Percentiles rank a stretch among this genome's conserved stretches.
phyloP scores from a whole-genome alignment of 192 early-diverging fungal species.

The Allomyces arbusculus region DNA sequence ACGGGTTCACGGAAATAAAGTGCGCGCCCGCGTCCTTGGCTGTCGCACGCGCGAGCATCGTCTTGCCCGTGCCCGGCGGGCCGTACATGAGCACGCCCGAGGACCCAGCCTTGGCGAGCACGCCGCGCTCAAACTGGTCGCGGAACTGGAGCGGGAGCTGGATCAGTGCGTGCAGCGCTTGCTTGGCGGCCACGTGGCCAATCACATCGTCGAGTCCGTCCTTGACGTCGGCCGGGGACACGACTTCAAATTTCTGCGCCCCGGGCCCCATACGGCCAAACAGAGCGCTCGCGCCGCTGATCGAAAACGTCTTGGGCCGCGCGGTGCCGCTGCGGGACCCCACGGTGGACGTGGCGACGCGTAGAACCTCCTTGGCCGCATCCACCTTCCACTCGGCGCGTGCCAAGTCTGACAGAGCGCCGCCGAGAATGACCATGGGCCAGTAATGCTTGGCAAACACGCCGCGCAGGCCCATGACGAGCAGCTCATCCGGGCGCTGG shows the following conservation, averaged over 20 bases:
- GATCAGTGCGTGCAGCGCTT: neutral
- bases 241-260: neutral
- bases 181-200: neutral
- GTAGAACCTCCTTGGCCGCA: too few species aligned
- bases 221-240: neutral
- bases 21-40: conserved; percentile 60
- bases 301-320: too few species aligned
- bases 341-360: too few species aligned
- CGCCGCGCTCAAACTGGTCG: neutral
- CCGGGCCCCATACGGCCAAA: too few species aligned
- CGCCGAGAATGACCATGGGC: too few species aligned
- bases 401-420: too few species aligned
- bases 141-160: neutral
- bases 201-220: neutral
- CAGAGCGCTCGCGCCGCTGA: too few species aligned
- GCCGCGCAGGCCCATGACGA: too few species aligned
- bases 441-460: too few species aligned
- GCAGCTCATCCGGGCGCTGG: too few species aligned
- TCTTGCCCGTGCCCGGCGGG: conserved; percentile 74
- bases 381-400: too few species aligned
- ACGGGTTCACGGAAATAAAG: conserved; percentile 54
- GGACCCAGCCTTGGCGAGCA: neutral
- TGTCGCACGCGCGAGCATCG: conserved; percentile 67
- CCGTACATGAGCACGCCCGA: conserved; percentile 67
- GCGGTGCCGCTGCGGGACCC: too few species aligned